These are phyloP conservation scores for Mycena epipterygia DNA, from an alignment of 768 basidiomycete genomes.

Conservation along the genomic window DNA sequence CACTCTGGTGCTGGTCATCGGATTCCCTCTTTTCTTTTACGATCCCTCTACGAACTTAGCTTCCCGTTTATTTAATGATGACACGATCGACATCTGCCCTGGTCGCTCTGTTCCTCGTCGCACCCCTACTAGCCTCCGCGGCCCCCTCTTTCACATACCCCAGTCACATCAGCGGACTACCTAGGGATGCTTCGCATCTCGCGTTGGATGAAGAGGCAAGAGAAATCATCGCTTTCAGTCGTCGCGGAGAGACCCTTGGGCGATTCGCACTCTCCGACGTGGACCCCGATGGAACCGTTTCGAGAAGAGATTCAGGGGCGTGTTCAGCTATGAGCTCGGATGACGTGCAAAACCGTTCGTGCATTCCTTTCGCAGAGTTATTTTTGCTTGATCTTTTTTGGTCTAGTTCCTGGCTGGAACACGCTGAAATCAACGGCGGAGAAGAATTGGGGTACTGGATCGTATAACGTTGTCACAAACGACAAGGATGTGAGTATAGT, in stretches of 20 bases:
- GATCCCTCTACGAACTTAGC: not conserved
- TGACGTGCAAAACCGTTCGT: conserved; percentile 6
- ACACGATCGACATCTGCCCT: not conserved
- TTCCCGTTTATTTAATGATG: not conserved
- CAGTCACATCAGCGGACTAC: not conserved
- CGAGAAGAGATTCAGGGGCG: not conserved
- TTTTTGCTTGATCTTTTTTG: not conserved
- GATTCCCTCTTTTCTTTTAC: not conserved
- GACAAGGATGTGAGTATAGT: not conserved
- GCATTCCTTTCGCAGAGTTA: too few species aligned
- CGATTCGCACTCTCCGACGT: not conserved
- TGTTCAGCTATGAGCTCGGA: conserved; percentile 2
- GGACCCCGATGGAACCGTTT: not conserved
- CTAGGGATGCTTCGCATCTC: not conserved
- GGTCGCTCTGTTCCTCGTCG: not conserved
- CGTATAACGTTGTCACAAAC: not conserved
- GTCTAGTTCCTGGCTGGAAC: conserved; percentile 26
- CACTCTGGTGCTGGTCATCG: not conserved
- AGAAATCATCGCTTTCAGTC: conserved; percentile 2
- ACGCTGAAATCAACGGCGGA: conserved; percentile 18
- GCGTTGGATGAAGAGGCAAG: conserved; percentile 2
- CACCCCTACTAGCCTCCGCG: not conserved
- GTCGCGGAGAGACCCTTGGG: not conserved
- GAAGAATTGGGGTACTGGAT: not conserved
- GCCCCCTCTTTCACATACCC: not conserved